Conservation (phyloP, 352 stramenopile species). For the Pythium chondricola region DNA sequence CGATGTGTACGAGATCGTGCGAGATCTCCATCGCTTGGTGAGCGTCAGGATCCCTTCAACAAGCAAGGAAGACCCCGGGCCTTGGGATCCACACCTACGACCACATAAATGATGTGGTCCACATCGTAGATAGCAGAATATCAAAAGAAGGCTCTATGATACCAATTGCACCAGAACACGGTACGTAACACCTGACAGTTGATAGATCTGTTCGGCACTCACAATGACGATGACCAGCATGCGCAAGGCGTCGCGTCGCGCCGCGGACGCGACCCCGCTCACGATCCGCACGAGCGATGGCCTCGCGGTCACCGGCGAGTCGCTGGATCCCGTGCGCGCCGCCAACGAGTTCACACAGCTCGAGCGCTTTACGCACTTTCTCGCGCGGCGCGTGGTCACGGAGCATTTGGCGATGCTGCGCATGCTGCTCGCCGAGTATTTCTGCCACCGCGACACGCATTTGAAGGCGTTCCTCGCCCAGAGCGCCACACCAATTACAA, state of each 20-base stretch:
- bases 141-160: neutral
- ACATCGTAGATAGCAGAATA: too few species aligned
- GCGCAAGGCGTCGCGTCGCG: neutral
- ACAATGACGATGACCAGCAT: too few species aligned
- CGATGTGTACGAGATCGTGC: too few species aligned
- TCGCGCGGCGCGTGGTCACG: constrained; percentile 41
- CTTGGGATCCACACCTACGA: too few species aligned
- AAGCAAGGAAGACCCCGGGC: too few species aligned
- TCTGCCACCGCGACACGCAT: constrained; percentile 41
- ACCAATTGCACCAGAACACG: neutral
- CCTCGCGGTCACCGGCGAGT: constrained; percentile 1
- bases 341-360: constrained; percentile 25
- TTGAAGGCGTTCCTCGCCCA: constrained; percentile 30
- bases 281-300: constrained; percentile 16
- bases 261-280: neutral
- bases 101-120: too few species aligned
- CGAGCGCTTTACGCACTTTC: constrained; percentile 44
- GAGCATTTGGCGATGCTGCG: constrained; percentile 45
- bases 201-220: too few species aligned
- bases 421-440: constrained; percentile 45
- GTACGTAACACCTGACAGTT: too few species aligned
- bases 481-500: constrained; percentile 6
- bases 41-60: too few species aligned
- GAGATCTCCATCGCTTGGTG: too few species aligned
- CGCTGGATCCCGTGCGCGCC: neutral